Conservation (phyloP, 306 rosid species). For the Rosa rugosa region DNA sequence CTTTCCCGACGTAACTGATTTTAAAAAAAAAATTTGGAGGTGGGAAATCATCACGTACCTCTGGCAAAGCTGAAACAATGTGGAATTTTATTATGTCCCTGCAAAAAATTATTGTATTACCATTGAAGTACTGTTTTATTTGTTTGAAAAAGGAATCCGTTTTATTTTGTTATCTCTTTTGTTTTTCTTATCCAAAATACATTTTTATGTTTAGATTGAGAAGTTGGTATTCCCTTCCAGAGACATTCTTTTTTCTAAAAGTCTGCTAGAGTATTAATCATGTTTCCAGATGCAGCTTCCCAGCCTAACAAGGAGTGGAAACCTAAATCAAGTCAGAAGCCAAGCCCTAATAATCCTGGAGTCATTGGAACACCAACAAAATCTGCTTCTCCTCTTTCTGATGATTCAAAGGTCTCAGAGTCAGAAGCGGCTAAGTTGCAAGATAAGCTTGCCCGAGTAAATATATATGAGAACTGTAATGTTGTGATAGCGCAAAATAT, state of each 20-base stretch:
- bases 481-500: conserved; percentile 92
- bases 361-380: conserved; percentile 83
- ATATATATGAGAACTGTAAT: conserved; percentile 62
- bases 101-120: not conserved
- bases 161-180: not conserved
- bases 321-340: conserved; percentile 87
- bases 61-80: not conserved
- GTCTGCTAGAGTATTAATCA: conserved; percentile 26
- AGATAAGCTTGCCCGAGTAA: conserved; percentile 57
- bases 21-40: not conserved
- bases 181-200: not conserved
- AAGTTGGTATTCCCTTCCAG: conserved; percentile 14
- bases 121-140: not conserved
- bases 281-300: conserved; percentile 59
- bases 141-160: not conserved
- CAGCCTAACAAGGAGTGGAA: conserved; percentile 95
- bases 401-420: conserved; percentile 47
- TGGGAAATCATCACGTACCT: not conserved
- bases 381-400: conserved; percentile 53
- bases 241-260: conserved; percentile 5
- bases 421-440: conserved; percentile 55
- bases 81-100: not conserved
- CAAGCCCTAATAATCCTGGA: conserved; percentile 55
- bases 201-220: conserved; percentile 5
- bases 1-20: not conserved